Evolutionary conservation across 2,329 filamentous ascomycete species (phyloP), one percentile per base, ranked within the genome.

Genomic region (Cladosporium sphaerospermum): DNA sequence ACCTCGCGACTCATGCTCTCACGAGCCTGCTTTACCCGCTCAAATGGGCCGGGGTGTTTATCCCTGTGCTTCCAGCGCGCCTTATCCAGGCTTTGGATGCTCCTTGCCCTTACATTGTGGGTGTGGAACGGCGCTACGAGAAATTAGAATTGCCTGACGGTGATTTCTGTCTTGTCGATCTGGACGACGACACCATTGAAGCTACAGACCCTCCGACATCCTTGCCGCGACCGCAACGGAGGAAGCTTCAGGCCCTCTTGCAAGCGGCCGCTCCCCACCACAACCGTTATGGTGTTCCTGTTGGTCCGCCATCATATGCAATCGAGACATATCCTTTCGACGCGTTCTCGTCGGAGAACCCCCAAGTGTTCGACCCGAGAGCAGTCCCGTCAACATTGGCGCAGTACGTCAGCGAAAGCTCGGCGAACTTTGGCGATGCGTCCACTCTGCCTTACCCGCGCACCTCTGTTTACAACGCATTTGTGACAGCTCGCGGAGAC

Each of bases 71-170:
- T 8, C 92, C 92, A 5, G 88, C 89, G 8, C 83, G 92, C 34
- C 76, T 99, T 18, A 78, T 99, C 9, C 91, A 93, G 50, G 92
- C 90, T 2, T 79, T 99, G 14, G 93, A 97, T 63, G 92, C 92
- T 1, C 92, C 92, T 2, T 97, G 93, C 62, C 93, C 93, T 0
- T 99, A 97, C 64, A 96, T 99, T 60, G 89, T 97, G 41, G 93
- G 93, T 45, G 89, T 99, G 54, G 93, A 99, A 72, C 82, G 91
- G 60, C 83, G 91, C 54, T 97, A 97, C 67, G 89, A 95, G 62
- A 83, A 83, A 54, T 81, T 90, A 44, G 85, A 90, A 61, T 79
- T 97, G 40, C 93, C 93, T 0, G 89, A 96, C 6, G 93, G 97
- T 63, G 93, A 97, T 66, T 97, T 92, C 68, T 91, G 97, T 14